Percentiles rank a stretch among this genome's conserved stretches.
Conservation (phyloP, 2,329 filamentous ascomycete species). For the Monosporascus sp. region DNA sequence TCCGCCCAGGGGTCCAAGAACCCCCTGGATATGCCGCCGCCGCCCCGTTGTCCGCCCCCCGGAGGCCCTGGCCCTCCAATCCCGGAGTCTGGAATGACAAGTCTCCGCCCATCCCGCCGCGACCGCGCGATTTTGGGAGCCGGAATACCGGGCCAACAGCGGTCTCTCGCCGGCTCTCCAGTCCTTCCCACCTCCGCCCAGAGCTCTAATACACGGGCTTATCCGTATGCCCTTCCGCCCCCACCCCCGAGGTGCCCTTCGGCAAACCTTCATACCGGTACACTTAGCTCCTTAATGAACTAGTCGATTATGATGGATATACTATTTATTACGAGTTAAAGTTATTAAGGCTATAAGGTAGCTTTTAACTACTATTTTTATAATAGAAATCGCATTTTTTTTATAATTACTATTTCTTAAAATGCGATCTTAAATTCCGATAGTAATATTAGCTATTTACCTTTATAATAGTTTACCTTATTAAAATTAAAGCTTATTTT, state of each 20-base stretch:
- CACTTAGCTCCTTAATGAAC: too few species aligned
- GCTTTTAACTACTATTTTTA: too few species aligned
- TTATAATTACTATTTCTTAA: too few species aligned
- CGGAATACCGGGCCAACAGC: neutral
- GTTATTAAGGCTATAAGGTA: too few species aligned
- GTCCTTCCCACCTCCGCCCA: slow-evolving; percentile 1
- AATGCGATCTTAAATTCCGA: too few species aligned
- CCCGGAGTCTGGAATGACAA: neutral
- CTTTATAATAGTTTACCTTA: too few species aligned
- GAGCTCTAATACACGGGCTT: slow-evolving; percentile 4
- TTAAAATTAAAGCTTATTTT: too few species aligned
- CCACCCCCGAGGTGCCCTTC: slow-evolving; percentile 13
- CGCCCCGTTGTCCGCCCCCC: slow-evolving; percentile 5
- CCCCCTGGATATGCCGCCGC: slow-evolving; percentile 1
- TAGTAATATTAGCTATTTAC: too few species aligned
- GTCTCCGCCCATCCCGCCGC: slow-evolving; percentile 14
- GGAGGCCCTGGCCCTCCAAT: slow-evolving; percentile 2
- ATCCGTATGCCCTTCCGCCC: slow-evolving; percentile 8
- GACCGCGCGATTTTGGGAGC: slow-evolving; percentile 11
- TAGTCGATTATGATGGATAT: too few species aligned
- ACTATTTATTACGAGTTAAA: too few species aligned
- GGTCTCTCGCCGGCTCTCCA: neutral
- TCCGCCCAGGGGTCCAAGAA: slow-evolving; percentile 14
- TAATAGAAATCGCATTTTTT: too few species aligned
- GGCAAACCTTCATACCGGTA: too few species aligned